Conservation (phyloP, 805 yeast species). For the Cyberlindnera xishuangbannaensis region DNA sequence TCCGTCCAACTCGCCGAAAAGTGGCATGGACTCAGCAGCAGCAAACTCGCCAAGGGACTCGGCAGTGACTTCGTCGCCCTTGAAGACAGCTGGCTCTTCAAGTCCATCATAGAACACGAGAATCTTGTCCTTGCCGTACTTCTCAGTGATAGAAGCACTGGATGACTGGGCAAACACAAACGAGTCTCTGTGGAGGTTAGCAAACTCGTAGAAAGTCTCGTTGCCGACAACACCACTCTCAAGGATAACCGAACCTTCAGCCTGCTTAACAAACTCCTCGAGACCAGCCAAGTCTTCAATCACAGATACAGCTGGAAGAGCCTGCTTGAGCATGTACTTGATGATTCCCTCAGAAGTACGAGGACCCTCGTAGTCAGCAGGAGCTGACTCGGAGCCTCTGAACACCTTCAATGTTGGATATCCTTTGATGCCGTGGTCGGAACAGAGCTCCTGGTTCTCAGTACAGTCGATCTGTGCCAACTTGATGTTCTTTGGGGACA, state of each 20-base stretch:
- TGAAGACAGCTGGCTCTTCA: conserved; percentile 27
- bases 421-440: conserved; percentile 63
- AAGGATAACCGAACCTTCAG: conserved; percentile 49
- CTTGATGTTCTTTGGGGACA: conserved; percentile 56
- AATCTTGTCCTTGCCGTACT: conserved; percentile 29
- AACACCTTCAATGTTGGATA: conserved; percentile 81
- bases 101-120: conserved; percentile 27
- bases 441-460: conserved; percentile 66
- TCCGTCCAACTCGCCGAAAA: conserved; percentile 83
- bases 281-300: conserved; percentile 44
- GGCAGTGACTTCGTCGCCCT: conserved; percentile 22
- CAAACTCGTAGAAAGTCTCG: conserved; percentile 55
- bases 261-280: conserved; percentile 40
- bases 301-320: conserved; percentile 67
- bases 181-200: conserved; percentile 58
- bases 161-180: conserved; percentile 52
- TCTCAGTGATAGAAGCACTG: conserved; percentile 29
- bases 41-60: conserved; percentile 27
- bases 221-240: conserved; percentile 47
- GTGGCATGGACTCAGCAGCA: conserved; percentile 64
- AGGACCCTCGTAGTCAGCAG: conserved; percentile 74
- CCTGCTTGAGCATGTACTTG: conserved; percentile 71
- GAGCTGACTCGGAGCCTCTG: conserved; percentile 39
- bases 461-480: conserved; percentile 87
- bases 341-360: conserved; percentile 78